A percentile compares a stretch with the other conserved stretches of the same genome.
These are phyloP conservation scores for Neckera pumila DNA, from an alignment of 225 moss, liverwort and hornwort genomes.

Conservation along the genomic window DNA sequence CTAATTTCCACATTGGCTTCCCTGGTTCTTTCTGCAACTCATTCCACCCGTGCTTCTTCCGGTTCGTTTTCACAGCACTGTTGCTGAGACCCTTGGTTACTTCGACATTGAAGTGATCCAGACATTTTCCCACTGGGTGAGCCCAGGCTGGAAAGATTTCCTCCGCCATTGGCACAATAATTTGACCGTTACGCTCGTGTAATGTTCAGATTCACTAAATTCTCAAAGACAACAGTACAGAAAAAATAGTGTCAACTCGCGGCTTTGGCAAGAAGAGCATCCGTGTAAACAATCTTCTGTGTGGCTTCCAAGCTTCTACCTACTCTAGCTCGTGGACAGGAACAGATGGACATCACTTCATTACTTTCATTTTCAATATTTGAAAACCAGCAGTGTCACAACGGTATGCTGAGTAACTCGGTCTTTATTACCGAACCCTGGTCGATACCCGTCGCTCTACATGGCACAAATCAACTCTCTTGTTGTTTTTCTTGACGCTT, in stretches of 20 bases:
- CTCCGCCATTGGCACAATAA: slow-evolving; percentile 24
- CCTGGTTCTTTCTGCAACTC: slow-evolving; percentile 71
- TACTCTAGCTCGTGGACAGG: not conserved
- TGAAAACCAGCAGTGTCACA: not conserved
- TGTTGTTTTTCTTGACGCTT: not conserved
- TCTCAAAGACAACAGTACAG: not conserved
- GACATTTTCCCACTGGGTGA: slow-evolving; percentile 35
- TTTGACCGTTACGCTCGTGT: not conserved
- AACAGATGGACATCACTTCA: slow-evolving; percentile 5
- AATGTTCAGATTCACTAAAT: not conserved
- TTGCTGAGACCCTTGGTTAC: slow-evolving; percentile 39
- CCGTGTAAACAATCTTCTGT: not conserved
- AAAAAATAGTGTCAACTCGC: not conserved
- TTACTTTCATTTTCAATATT: too few relatives aligned
- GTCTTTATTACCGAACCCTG: not conserved
- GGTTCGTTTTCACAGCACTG: slow-evolving; percentile 21
- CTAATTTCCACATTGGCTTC: slow-evolving; percentile 95
- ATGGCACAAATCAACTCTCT: not conserved
- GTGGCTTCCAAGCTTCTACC: slow-evolving; percentile 5
- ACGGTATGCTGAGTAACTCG: not conserved
- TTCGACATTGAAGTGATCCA: slow-evolving; percentile 59
- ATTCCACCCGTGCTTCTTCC: slow-evolving; percentile 64
- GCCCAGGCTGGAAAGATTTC: slow-evolving; percentile 66
- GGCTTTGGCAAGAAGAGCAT: not conserved
- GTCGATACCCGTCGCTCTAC: not conserved